Base-by-base conservation (phyloP, 345 rosid species). In the thale cress (Arabidopsis thaliana) region DNA sequence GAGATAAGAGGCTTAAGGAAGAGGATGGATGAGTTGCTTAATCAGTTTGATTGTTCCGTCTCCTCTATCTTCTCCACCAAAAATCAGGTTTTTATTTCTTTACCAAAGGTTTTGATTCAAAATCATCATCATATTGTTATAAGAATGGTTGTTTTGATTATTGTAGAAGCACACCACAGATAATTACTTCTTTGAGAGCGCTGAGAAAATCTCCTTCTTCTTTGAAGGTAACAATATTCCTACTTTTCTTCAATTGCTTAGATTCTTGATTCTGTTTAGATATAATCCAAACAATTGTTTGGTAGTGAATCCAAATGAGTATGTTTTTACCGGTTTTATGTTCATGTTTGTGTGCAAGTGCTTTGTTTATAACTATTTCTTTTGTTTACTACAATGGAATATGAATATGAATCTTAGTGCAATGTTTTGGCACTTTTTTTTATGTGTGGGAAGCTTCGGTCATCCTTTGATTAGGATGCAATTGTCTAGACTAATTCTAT, bases 121-220 rank as follows among this genome's bases (percentile, higher is more conserved):
- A 24, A 25, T 55, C 34, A 25, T 28, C 32, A 28, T 28, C 32
- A 28, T 28, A 28, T 28, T 28, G 32, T 28, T 28, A 28, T 28
- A 2, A 28, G 32, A 28, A 28, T 28, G 32, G 32, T 28, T 28
- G 4, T 28, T 28, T 28, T 28, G 32, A 28, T 28, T 28, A 30
- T 13, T 60, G 48, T 30, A 92, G 98, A 66, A 83, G 80, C 56
- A 79, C 30, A 63, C 79, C 48, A 90, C 94, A 13, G 87, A 85
- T 82, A 78, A 87, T 72, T 90, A 95, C 85, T 95, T 95, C 90
- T 88, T 81, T 66, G 97, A 93, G 49, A 95, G 97, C 70, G 96
- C 91, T 42, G 84, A 86, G 73, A 93, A 93, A 12, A 80, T 93
- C 22, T 93, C 98, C 40, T 92, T 89, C 77, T 93, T 95, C 90